phyloP scores from a whole-genome alignment of 176 grass and related monocot genomes.

The Carex littledalei region DNA sequence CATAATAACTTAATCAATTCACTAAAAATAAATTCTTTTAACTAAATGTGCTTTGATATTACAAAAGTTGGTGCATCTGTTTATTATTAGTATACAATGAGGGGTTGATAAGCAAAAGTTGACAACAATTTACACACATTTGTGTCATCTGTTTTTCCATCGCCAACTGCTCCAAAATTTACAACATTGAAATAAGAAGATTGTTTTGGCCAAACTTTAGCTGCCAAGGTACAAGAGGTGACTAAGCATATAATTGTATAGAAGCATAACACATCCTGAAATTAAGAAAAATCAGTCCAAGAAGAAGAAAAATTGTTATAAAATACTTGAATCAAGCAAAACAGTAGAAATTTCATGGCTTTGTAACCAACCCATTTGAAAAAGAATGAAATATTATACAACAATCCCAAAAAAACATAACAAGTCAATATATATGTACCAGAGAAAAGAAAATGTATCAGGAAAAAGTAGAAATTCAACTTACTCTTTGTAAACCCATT shows the following conservation, averaged over 20 bases:
- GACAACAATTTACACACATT: slow-evolving; percentile 21
- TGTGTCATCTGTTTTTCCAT: slow-evolving; percentile 38
- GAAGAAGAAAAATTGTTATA: not conserved
- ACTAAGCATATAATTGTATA: not conserved
- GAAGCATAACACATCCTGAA: slow-evolving; percentile 2
- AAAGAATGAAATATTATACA: not conserved
- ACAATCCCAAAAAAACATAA: not conserved
- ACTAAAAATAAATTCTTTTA: not conserved
- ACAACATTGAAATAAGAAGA: slow-evolving; percentile 31
- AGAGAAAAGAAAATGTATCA: not conserved
- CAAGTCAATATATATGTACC: not conserved
- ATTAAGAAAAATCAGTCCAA: not conserved
- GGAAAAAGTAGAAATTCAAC: not conserved
- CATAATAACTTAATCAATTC: not conserved
- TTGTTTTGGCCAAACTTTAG: not conserved
- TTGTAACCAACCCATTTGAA: not conserved
- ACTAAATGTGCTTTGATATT: not conserved
- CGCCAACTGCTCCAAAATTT: slow-evolving; percentile 36
- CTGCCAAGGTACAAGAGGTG: not conserved
- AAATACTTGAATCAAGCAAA: not conserved
- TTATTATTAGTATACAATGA: not conserved
- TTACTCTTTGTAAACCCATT: not conserved
- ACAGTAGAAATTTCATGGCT: not conserved
- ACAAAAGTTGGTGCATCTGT: not conserved
- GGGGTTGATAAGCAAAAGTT: not conserved